Evolutionary conservation across 192 early-diverging fungal species (phyloP), one percentile per base, ranked within the genome.

Genomic region (Coemansia sp.): DNA sequence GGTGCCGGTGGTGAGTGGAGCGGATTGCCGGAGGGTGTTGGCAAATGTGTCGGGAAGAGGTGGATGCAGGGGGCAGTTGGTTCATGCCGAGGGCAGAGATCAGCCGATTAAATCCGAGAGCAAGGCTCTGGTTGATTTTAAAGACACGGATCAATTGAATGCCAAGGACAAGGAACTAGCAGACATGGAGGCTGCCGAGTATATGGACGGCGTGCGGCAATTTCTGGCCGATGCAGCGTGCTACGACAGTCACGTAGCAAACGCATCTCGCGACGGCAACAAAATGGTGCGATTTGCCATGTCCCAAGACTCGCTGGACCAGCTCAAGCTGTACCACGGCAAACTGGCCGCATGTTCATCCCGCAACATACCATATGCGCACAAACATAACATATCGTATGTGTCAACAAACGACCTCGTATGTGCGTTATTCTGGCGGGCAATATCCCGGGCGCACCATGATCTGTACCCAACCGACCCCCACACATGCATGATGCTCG

Each of bases 321-420:
- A 27, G 4, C 75, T 77, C 6, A 77, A 77, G 41, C 39, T 23
- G 9, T n/a, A 5, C 3, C 62, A 62, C 12, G 75, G 70, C 3
- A 14, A 31, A 22, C 37, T 68, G 21, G 12, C 57, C 0, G 14
- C 27, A 2, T 72, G 70, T 35, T 61, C 75, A 2, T 21, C 56
- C 1, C 45, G 22, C 0, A 45, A 63, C 35, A 12, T 16, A 1
- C 7, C n/a, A 3, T 63, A 60, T 38, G 29, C 59, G 2, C 10
- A 16, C 10, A 35, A 37, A 3, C 55, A 77, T 62, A 50, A 37
- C 23, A 55, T 62, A 10, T 25, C n/a, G 1, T 71, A 52, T 25
- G 62, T 77, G n/a, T 71, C 75, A n/a, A 71, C 69, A 1, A 72
- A 67, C 35, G 75, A 77, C 22, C 65, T 77, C 2, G 11, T 71